Evolutionary conservation across 2,329 filamentous ascomycete genomes (phyloP).

Genomic region (Alternaria solani): DNA sequence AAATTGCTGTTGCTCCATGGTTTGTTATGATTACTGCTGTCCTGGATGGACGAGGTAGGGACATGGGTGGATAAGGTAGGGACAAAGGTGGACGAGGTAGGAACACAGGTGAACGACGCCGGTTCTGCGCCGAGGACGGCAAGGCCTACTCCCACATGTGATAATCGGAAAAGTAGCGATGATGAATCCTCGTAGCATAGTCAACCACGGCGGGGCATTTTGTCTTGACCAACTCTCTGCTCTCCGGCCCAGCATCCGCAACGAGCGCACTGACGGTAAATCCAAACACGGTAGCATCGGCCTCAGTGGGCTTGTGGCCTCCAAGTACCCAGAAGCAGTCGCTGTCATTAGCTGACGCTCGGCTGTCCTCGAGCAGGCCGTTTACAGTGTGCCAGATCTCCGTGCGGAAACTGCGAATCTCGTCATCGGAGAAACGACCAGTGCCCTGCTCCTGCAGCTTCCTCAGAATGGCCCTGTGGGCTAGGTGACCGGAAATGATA

Average conservation of each 20-base stretch:
- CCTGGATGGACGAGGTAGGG: background rate
- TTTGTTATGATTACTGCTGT: background rate
- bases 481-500: slow-evolving; percentile 59
- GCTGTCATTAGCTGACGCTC: slow-evolving; percentile 39
- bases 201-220: slow-evolving; percentile 61
- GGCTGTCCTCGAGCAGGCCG: slow-evolving; percentile 52
- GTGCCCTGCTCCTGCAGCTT: slow-evolving; percentile 67
- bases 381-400: slow-evolving; percentile 66
- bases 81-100: background rate
- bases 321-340: slow-evolving; percentile 67
- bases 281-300: slow-evolving; percentile 65
- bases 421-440: slow-evolving; percentile 59
- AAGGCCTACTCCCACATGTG: slow-evolving; percentile 43
- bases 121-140: background rate
- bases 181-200: slow-evolving; percentile 61
- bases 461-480: slow-evolving; percentile 54
- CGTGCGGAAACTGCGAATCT: slow-evolving; percentile 56
- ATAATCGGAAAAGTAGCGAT: slow-evolving; percentile 67
- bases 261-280: slow-evolving; percentile 64
- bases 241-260: slow-evolving; percentile 61
- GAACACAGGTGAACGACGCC: background rate
- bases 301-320: slow-evolving; percentile 61
- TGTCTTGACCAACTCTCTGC: slow-evolving; percentile 55
- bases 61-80: background rate
- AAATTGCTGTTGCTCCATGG: slow-evolving; percentile 4